phyloP scores from a whole-genome alignment of 768 basidiomycete genomes.

The Boletus insuetus region DNA sequence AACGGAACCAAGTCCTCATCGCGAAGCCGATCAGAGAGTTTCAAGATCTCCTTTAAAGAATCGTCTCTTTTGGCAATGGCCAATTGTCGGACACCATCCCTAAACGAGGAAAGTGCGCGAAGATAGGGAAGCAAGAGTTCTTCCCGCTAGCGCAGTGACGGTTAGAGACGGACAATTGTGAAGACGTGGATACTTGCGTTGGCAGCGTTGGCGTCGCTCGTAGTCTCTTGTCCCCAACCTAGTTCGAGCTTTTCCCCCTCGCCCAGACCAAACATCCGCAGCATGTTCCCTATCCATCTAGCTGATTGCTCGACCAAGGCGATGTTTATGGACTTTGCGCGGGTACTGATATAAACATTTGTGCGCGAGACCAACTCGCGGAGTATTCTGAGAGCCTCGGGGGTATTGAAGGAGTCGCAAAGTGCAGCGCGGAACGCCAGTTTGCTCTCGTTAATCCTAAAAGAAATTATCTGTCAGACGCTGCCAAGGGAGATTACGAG shows the following conservation, averaged over 20 bases:
- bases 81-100: conserved; percentile 80
- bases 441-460: conserved; percentile 74
- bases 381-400: conserved; percentile 70
- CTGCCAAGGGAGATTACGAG: background rate
- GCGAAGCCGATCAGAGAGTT: conserved; percentile 84
- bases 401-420: conserved; percentile 97
- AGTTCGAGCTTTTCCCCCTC: conserved; percentile 65
- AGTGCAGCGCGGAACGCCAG: conserved; percentile 78
- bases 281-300: conserved; percentile 69
- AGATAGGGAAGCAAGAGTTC: conserved; percentile 88
- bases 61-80: conserved; percentile 71
- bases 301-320: conserved; percentile 61
- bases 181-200: conserved; percentile 42
- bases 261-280: conserved; percentile 77
- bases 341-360: conserved; percentile 83
- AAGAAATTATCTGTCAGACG: conserved; percentile 5
- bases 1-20: conserved; percentile 90
- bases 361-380: conserved; percentile 80
- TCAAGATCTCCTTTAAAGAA: conserved; percentile 76
- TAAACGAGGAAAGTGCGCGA: conserved; percentile 79
- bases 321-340: conserved; percentile 57
- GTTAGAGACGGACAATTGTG: background rate
- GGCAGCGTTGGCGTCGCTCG: conserved; percentile 34
- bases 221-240: conserved; percentile 80
- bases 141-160: conserved; percentile 59